Evolutionary conservation across 495 filamentous ascomycete species (phyloP).

Genomic region (Recurvomyces mirabilis): DNA sequence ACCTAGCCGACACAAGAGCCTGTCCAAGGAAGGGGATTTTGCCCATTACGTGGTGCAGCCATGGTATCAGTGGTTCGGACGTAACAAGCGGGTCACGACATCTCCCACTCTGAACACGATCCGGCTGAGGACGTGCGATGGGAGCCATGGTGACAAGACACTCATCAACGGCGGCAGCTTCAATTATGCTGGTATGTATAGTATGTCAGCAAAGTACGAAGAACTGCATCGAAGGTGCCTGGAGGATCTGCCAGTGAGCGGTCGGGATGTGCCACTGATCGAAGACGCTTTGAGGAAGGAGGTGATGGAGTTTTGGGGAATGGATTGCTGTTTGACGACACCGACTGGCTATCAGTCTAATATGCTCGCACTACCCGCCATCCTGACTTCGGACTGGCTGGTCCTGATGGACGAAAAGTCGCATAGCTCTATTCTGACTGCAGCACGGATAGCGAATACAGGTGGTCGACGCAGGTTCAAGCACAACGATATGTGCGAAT

Average conservation of each 20-base stretch:
- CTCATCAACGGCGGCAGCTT: conserved; percentile 1
- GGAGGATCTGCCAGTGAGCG: neutral
- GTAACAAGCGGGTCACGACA: neutral
- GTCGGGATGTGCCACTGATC: neutral
- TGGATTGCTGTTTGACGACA: conserved; percentile 2
- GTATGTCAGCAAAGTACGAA: neutral
- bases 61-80: conserved; percentile 2
- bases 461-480: neutral
- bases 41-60: neutral
- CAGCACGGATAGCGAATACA: neutral
- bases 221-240: neutral
- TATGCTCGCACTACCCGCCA: neutral
- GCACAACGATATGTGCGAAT: conserved; percentile 5
- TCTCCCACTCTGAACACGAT: neutral
- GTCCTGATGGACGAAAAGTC: conserved; percentile 3
- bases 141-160: too few species aligned
- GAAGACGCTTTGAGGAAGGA: neutral
- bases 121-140: too few species aligned
- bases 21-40: neutral
- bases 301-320: neutral
- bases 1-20: neutral
- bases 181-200: neutral
- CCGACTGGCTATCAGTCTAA: conserved; percentile 5
- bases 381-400: neutral
- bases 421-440: conserved; percentile 1